A percentile compares a stretch with the other conserved stretches of the same genome.
Evolutionary conservation across 2,329 filamentous ascomycete species (phyloP).

Genomic region (Fusarium algeriense): DNA sequence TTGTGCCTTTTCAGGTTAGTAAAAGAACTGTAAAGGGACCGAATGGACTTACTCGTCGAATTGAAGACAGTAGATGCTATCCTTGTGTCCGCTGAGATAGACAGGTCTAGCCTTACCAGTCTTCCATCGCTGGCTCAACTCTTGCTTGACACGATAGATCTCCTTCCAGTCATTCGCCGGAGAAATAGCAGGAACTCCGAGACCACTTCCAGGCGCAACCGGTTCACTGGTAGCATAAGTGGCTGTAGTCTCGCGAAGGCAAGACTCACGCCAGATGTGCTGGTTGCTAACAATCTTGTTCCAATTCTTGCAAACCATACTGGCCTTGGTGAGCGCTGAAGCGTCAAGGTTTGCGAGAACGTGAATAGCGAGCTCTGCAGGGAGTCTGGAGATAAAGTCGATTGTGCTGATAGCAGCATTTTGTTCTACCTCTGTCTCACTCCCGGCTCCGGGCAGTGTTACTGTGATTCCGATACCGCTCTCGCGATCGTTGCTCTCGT

Average conservation of each 20-base stretch:
- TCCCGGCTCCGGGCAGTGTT: conserved; percentile 56
- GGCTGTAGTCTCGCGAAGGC: conserved; percentile 69
- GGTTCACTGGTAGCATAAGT: conserved; percentile 70
- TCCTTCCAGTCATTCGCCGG: conserved; percentile 85
- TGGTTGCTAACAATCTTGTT: conserved; percentile 60
- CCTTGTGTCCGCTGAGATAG: conserved; percentile 92
- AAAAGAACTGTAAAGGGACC: not conserved
- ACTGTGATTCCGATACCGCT: conserved; percentile 74
- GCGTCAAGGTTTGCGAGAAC: conserved; percentile 69
- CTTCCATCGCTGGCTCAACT: conserved; percentile 84
- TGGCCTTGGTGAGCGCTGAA: conserved; percentile 61
- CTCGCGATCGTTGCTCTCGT: conserved; percentile 69
- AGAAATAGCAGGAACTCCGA: conserved; percentile 66
- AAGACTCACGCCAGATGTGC: conserved; percentile 74
- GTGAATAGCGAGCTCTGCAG: conserved; percentile 70
- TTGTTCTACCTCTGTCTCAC: conserved; percentile 49
- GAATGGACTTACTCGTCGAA: conserved; percentile 84
- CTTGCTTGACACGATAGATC: conserved; percentile 82
- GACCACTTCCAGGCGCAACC: conserved; percentile 65
- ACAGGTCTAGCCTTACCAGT: conserved; percentile 82
- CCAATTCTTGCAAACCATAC: conserved; percentile 66
- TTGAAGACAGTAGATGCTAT: conserved; percentile 97
- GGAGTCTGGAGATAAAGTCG: conserved; percentile 69
- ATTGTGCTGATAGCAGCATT: conserved; percentile 63
- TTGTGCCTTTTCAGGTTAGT: conserved; percentile 74